phyloP scores from a whole-genome alignment of 176 grass and related monocot genomes.

The Pontederia paniculata region DNA sequence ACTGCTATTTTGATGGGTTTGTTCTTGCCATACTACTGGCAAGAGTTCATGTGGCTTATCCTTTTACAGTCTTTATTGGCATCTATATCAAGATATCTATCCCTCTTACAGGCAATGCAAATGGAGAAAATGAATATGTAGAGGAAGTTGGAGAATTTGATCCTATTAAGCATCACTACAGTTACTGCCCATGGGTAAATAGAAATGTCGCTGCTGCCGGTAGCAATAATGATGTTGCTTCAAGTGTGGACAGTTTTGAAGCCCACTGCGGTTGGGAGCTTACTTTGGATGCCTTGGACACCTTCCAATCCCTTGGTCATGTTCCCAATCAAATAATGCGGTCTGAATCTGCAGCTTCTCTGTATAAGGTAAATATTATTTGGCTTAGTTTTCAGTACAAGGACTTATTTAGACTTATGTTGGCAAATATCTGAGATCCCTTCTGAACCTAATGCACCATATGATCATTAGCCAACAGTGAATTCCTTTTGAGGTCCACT shows the following conservation, averaged over 20 bases:
- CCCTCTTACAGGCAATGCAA: slow-evolving; percentile 32
- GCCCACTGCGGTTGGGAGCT: slow-evolving; percentile 72
- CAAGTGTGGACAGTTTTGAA: slow-evolving; percentile 40
- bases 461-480: no score
- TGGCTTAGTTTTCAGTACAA: background rate
- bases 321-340: slow-evolving; percentile 78
- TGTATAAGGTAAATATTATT: slow-evolving; percentile 59
- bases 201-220: slow-evolving; percentile 71
- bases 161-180: slow-evolving; percentile 90
- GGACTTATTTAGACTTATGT: no score
- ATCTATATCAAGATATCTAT: no score
- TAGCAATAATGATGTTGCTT: slow-evolving; percentile 35
- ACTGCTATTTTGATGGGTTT: no score
- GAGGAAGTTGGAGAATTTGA: slow-evolving; percentile 59
- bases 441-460: no score
- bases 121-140: slow-evolving; percentile 88
- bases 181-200: slow-evolving; percentile 92
- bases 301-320: slow-evolving; percentile 71
- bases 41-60: no score
- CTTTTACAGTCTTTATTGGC: no score
- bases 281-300: slow-evolving; percentile 75
- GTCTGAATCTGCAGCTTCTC: slow-evolving; percentile 91
- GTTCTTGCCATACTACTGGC: no score
- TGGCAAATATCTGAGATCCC: no score
- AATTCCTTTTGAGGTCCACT: no score